phyloP scores from a whole-genome alignment of 495 filamentous ascomycete genomes.

The Hypoxylon fuscum region DNA sequence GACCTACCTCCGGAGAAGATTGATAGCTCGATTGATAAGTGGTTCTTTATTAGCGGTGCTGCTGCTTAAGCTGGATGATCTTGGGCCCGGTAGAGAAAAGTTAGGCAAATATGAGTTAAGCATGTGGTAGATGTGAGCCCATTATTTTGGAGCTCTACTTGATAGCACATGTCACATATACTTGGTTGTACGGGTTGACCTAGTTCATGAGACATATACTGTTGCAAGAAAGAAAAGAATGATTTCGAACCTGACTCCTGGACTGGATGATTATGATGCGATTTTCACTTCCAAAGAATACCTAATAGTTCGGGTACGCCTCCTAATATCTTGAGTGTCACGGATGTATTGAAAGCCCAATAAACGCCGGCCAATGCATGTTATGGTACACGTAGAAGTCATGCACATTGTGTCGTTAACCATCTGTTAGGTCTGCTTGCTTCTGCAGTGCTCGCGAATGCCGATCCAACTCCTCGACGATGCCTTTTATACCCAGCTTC shows the following conservation, averaged over 20 bases:
- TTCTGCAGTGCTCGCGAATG: constrained; percentile 83
- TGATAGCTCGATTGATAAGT: constrained; percentile 98
- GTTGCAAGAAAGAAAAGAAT: constrained; percentile 4
- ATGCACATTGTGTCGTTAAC: constrained; percentile 32
- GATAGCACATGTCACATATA: constrained; percentile 15
- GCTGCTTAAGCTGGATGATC: constrained; percentile 69
- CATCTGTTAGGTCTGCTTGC: constrained; percentile 79
- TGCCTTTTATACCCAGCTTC: constrained; percentile 83
- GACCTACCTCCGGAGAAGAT: constrained; percentile 86
- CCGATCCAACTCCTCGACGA: constrained; percentile 88
- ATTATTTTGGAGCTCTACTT: constrained; percentile 16
- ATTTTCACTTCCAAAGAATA: not conserved
- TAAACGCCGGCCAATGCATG: constrained; percentile 46
- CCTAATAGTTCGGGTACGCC: not conserved
- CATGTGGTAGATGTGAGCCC: not conserved
- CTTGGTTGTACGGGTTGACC: constrained; percentile 11
- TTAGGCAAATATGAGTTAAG: constrained; percentile 29
- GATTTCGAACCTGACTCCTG: not conserved
- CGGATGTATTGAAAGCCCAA: constrained; percentile 32
- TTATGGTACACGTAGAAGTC: constrained; percentile 22
- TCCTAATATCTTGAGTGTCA: not conserved
- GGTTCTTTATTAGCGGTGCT: constrained; percentile 99
- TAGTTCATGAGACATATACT: constrained; percentile 6
- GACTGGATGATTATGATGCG: not conserved
- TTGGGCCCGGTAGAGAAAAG: constrained; percentile 40